These are phyloP conservation scores for Exserohilum turcica DNA, from an alignment of 2,329 filamentous ascomycete species.

Conservation along the genomic window DNA sequence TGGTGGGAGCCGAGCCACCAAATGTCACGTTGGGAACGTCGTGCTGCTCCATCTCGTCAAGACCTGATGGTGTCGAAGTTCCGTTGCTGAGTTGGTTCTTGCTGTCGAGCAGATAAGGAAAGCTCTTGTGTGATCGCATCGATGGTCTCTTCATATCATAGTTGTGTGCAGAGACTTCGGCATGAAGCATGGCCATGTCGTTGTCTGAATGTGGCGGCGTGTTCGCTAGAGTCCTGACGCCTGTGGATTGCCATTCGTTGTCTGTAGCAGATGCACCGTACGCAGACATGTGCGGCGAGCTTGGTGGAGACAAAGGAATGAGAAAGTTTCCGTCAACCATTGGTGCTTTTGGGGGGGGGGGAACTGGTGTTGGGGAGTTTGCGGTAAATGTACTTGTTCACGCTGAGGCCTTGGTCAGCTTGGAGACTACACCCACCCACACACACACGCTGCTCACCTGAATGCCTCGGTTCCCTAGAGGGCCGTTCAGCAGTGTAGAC, in stretches of 20 bases:
- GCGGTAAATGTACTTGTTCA: constrained; percentile 26
- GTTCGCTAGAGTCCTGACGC: constrained; percentile 43
- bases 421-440: not conserved
- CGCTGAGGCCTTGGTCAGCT: constrained; percentile 34
- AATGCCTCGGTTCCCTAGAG: constrained; percentile 11
- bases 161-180: constrained; percentile 43
- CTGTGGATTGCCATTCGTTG: constrained; percentile 52
- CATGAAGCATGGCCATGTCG: constrained; percentile 48
- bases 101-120: constrained; percentile 49
- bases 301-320: constrained; percentile 56
- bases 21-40: constrained; percentile 46
- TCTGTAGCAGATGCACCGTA: constrained; percentile 51
- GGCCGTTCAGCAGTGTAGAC: constrained; percentile 1
- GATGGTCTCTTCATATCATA: constrained; percentile 47
- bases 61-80: constrained; percentile 35
- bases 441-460: constrained; percentile 13
- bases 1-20: constrained; percentile 53
- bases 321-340: constrained; percentile 54
- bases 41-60: constrained; percentile 45
- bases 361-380: constrained; percentile 23
- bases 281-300: constrained; percentile 58
- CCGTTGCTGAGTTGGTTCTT: constrained; percentile 38
- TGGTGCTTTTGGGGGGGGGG: constrained; percentile 45
- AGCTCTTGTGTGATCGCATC: constrained; percentile 52
- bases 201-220: constrained; percentile 42